A percentile compares a stretch with the other conserved stretches of the same genome.
Evolutionary conservation across 768 basidiomycete genomes (phyloP).

Genomic region (Dentipellis fragilis): DNA sequence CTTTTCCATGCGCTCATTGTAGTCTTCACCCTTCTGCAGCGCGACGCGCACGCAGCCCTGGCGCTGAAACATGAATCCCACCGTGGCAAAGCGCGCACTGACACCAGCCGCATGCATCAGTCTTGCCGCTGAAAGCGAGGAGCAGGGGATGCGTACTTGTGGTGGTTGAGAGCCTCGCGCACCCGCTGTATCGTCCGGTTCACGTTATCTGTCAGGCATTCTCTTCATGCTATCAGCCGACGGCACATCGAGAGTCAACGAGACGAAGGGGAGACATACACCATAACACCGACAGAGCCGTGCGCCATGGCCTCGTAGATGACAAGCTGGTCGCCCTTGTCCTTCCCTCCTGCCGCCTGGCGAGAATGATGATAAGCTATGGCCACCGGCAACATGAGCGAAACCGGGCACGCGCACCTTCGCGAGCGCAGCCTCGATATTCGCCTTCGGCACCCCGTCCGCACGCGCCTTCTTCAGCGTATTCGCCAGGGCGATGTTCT

Average conservation of each 20-base stretch:
- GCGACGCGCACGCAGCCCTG: constrained; percentile 9
- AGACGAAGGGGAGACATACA: constrained; percentile 7
- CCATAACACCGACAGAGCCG: constrained; percentile 13
- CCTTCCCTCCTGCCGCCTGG: constrained; percentile 9
- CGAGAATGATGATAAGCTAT: neutral
- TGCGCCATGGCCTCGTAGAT: constrained; percentile 13
- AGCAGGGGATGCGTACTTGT: constrained; percentile 7
- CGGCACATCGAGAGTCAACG: no score
- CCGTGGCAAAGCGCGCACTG: constrained; percentile 13
- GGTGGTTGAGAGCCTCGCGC: constrained; percentile 10
- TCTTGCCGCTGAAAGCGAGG: neutral
- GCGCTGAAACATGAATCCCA: constrained; percentile 12
- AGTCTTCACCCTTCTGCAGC: constrained; percentile 2
- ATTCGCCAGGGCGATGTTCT: constrained; percentile 10
- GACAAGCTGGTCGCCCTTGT: constrained; percentile 2
- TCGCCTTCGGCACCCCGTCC: constrained; percentile 12
- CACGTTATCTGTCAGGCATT: constrained; percentile 12
- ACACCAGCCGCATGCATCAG: neutral
- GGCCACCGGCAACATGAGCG: neutral
- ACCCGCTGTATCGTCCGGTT: constrained; percentile 11
- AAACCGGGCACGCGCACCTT: constrained; percentile 6
- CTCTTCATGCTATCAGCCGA: constrained; percentile 6
- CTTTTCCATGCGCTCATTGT: constrained; percentile 2
- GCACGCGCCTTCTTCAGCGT: constrained; percentile 7
- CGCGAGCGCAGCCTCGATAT: constrained; percentile 11